Conservation (phyloP, 2,329 filamentous ascomycete species). For the Calonectria honghensis region DNA sequence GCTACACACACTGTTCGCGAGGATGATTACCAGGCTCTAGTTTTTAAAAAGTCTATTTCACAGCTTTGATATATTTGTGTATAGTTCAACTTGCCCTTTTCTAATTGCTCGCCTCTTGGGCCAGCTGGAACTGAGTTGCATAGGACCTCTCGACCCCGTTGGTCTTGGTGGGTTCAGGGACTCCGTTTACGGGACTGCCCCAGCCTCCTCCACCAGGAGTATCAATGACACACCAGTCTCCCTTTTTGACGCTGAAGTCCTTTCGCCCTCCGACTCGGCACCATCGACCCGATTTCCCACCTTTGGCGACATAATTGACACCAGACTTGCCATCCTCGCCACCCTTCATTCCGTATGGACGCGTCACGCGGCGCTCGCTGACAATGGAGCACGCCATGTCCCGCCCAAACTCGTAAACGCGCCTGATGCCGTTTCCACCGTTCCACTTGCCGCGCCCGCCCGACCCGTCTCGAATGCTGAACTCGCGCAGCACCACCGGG, state of each 20-base stretch:
- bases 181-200: constrained; percentile 1
- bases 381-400: constrained; percentile 32
- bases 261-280: constrained; percentile 30
- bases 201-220: constrained; percentile 37
- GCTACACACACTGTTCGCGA: no score
- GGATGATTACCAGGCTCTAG: no score
- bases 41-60: no score
- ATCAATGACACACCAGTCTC: constrained; percentile 33
- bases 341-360: constrained; percentile 33
- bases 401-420: constrained; percentile 81
- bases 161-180: background rate
- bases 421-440: constrained; percentile 83
- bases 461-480: constrained; percentile 77
- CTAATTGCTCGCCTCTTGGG: constrained; percentile 21
- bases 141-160: constrained; percentile 28
- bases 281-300: constrained; percentile 1
- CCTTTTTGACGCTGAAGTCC: constrained; percentile 26
- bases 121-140: constrained; percentile 22
- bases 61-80: no score
- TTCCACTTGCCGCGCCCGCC: constrained; percentile 76
- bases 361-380: constrained; percentile 30
- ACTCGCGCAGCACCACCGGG: constrained; percentile 79
- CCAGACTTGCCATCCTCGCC: constrained; percentile 34
- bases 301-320: constrained; percentile 28
- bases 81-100: background rate